Percentiles rank a stretch among this genome's conserved stretches.
Evolutionary conservation across 2,329 filamentous ascomycete genomes (phyloP).

Genomic region (Diatrype stigma): DNA sequence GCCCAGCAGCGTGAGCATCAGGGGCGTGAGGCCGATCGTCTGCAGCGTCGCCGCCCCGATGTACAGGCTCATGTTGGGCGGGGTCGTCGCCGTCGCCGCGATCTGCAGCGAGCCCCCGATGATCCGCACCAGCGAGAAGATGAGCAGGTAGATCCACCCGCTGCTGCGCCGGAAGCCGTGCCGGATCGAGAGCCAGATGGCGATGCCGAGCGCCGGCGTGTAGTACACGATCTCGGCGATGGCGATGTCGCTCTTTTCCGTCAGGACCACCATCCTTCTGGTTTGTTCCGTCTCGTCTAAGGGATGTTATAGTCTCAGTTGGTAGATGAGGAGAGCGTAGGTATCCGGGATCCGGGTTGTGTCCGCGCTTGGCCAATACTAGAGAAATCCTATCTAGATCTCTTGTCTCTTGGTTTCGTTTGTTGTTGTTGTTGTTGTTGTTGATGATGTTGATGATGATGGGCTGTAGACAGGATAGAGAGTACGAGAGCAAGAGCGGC

Average conservation of each 20-base stretch:
- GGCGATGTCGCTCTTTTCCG: conserved; percentile 31
- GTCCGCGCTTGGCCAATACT: too few relatives aligned
- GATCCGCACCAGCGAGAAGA: conserved; percentile 49
- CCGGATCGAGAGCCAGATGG: conserved; percentile 33
- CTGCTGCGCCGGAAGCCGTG: conserved; percentile 41
- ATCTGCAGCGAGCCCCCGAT: conserved; percentile 47
- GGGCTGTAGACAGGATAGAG: too few relatives aligned
- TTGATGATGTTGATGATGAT: too few relatives aligned
- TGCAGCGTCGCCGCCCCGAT: conserved; percentile 41
- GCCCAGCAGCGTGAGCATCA: conserved; percentile 42
- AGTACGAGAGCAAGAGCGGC: too few relatives aligned
- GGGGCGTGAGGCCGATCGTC: conserved; percentile 42
- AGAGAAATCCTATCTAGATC: too few relatives aligned
- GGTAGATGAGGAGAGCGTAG: neutral
- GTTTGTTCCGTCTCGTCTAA: neutral
- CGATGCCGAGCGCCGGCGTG: conserved; percentile 30
- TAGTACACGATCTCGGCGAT: conserved; percentile 40
- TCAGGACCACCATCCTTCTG: conserved; percentile 17
- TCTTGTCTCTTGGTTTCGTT: too few relatives aligned
- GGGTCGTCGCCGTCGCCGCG: conserved; percentile 40
- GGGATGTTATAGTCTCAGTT: neutral
- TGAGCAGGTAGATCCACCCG: conserved; percentile 50
- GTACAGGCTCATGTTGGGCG: conserved; percentile 31
- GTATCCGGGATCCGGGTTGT: too few relatives aligned
- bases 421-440: too few relatives aligned